Conservation (phyloP, 805 yeast species). For the Yueomyces sp. region DNA sequence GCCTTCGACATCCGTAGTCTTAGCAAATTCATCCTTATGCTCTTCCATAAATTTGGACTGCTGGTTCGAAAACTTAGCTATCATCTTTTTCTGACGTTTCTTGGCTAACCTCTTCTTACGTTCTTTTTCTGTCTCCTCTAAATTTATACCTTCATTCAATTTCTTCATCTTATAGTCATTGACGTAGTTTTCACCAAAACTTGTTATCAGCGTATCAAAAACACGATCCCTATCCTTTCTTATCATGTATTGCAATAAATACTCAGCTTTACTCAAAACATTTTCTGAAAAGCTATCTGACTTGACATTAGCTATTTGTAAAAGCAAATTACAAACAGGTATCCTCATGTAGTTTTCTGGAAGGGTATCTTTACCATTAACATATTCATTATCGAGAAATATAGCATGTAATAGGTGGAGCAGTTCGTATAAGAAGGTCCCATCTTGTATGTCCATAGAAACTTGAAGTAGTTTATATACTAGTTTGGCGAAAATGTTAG, state of each 20-base stretch:
- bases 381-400: constrained; percentile 34
- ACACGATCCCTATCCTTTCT: constrained; percentile 34
- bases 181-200: constrained; percentile 46
- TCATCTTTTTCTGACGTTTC: constrained; percentile 45
- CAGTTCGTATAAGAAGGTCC: constrained; percentile 42
- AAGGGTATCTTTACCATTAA: constrained; percentile 23
- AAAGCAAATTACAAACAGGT: constrained; percentile 35
- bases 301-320: neutral
- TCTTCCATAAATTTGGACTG: constrained; percentile 62
- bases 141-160: constrained; percentile 17
- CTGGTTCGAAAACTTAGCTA: constrained; percentile 54
- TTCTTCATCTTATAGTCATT: constrained; percentile 36
- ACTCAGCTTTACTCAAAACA: constrained; percentile 42
- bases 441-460: constrained; percentile 37
- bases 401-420: constrained; percentile 61
- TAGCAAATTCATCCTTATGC: constrained; percentile 25
- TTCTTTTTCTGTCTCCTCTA: constrained; percentile 39
- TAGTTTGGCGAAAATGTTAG: constrained; percentile 40
- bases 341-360: constrained; percentile 35
- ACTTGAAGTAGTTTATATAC: constrained; percentile 43
- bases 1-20: constrained; percentile 1
- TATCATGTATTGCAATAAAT: constrained; percentile 37
- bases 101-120: constrained; percentile 44
- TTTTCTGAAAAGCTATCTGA: constrained; percentile 29
- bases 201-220: constrained; percentile 35